Conservation (phyloP, 306 rosid species). For the Trifolium subterraneum region DNA sequence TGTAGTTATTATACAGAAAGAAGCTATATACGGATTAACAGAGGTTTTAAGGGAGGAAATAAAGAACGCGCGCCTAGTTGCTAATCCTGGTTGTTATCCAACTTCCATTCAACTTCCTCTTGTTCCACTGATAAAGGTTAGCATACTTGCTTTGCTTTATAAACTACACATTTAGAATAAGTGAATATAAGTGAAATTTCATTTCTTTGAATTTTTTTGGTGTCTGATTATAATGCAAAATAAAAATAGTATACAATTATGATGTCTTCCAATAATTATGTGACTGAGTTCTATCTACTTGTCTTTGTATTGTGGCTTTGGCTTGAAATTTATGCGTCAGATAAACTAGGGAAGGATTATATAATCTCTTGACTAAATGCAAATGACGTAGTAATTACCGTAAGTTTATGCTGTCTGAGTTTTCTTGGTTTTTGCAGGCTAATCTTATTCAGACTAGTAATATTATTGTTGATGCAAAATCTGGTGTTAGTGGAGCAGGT, state of each 20-base stretch:
- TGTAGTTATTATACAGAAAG: constrained; percentile 67
- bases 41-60: constrained; percentile 77
- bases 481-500: constrained; percentile 99
- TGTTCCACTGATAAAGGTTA: constrained; percentile 87
- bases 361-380: no score
- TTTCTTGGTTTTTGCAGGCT: constrained; percentile 59
- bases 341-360: background rate
- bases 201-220: background rate
- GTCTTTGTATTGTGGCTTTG: constrained; percentile 27
- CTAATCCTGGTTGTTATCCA: constrained; percentile 99
- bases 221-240: background rate
- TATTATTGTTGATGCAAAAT: constrained; percentile 86
- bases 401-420: constrained; percentile 34
- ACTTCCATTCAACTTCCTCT: constrained; percentile 94
- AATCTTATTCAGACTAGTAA: constrained; percentile 63
- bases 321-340: background rate
- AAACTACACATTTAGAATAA: constrained; percentile 13
- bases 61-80: constrained; percentile 80
- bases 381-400: no score
- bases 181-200: background rate
- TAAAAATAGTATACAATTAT: background rate
- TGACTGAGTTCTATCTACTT: constrained; percentile 18
- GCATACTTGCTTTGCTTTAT: constrained; percentile 35
- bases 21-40: constrained; percentile 93
- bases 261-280: constrained; percentile 1